A percentile compares a stretch with the other conserved stretches of the same genome.
These are phyloP conservation scores for Stylosanthes scabra DNA, from an alignment of 331 rosid species.

Conservation along the genomic window DNA sequence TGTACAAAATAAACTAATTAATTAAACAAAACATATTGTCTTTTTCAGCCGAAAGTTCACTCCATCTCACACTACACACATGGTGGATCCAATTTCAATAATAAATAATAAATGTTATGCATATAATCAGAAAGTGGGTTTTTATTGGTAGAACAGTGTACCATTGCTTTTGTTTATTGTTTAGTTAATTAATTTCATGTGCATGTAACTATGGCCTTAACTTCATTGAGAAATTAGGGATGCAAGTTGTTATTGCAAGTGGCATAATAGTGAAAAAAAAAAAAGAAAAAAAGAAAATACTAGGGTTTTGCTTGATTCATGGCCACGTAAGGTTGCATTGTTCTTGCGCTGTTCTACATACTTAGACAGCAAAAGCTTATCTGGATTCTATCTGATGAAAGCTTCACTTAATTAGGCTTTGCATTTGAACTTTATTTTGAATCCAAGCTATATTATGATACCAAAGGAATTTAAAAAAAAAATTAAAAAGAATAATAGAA, in stretches of 20 bases:
- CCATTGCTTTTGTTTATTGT: neutral
- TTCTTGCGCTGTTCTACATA: neutral
- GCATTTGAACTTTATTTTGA: too few species aligned
- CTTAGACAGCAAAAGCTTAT: constrained; percentile 17
- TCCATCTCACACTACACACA: neutral
- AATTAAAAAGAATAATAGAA: too few species aligned
- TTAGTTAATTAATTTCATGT: constrained; percentile 27
- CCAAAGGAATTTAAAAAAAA: too few species aligned
- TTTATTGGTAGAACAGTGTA: neutral
- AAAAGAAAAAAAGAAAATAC: neutral
- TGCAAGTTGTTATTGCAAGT: neutral
- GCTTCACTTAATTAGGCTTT: neutral
- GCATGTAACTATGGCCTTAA: neutral
- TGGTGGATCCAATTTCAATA: too few species aligned
- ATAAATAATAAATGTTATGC: neutral
- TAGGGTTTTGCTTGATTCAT: neutral
- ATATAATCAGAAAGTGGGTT: neutral
- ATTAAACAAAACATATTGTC: too few species aligned
- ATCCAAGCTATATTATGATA: too few species aligned
- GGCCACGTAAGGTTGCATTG: constrained; percentile 4
- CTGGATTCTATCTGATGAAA: constrained; percentile 5
- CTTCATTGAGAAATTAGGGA: neutral
- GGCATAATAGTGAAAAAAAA: neutral
- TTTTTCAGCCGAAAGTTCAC: neutral
- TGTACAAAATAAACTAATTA: too few species aligned